A percentile compares a stretch with the other conserved stretches of the same genome.
Evolutionary conservation across 495 filamentous ascomycete species (phyloP).

Genomic region (Tuber calosporum): DNA sequence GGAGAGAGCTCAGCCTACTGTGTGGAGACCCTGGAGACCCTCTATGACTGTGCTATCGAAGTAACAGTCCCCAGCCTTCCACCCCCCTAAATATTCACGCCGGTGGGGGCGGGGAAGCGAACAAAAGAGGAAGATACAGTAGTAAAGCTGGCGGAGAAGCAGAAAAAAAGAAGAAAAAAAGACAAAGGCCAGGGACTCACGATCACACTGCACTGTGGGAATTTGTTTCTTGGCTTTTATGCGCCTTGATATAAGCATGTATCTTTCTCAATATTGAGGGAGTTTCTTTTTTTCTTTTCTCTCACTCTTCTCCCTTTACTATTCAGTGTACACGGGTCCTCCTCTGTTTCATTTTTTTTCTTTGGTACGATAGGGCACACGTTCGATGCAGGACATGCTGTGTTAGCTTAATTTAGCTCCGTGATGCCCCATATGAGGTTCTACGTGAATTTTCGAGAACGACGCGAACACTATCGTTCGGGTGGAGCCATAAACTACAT

Average conservation of each 20-base stretch:
- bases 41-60: conserved; percentile 17
- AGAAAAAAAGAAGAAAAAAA: background rate
- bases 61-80: conserved; percentile 13
- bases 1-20: conserved; percentile 24
- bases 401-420: background rate
- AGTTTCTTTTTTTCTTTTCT: background rate
- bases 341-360: background rate
- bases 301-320: background rate
- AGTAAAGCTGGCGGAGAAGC: background rate
- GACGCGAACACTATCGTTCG: background rate
- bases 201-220: background rate
- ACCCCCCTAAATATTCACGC: background rate
- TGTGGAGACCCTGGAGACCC: conserved; percentile 26
- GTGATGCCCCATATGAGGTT: background rate
- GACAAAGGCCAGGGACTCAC: background rate
- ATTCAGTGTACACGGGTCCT: background rate
- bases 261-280: background rate
- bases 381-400: background rate
- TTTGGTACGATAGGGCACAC: background rate
- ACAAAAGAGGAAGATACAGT: background rate
- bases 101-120: background rate
- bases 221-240: background rate
- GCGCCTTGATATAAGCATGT: background rate
- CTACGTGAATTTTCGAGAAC: background rate
- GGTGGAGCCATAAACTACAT: background rate